Base-by-base conservation (phyloP, 2,329 filamentous ascomycete species). In the Neonectria faginata region DNA sequence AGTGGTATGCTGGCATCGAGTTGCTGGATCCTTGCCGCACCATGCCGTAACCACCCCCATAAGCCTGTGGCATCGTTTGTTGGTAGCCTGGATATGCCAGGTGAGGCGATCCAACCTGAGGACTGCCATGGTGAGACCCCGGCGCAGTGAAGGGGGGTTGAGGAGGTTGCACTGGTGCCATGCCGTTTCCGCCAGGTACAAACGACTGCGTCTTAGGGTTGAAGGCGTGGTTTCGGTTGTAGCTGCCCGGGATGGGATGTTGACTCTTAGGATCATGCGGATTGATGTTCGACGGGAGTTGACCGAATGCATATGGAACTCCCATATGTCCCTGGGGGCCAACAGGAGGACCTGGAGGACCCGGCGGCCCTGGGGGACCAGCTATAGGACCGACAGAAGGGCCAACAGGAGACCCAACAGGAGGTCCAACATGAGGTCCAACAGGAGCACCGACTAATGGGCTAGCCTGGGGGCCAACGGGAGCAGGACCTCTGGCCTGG, bases 151-250 rank as follows among this genome's bases (percentile, higher is more conserved):
- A 88, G 1, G 82, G 81, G 16, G 81, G 81, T 65, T 83, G 80
- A 6, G 83, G 80, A 33, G 80, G 80, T 44, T 83, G 84, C 68
- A 84, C 81, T 3, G 84, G 80, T 31, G 81, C 79, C 76, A 86
- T 83, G 27, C 82, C 81, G 67, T 79, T 83, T 65, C 87, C 75
- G 18, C 80, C 78, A 51, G 95, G 95, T 25, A 97, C 88, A 78
- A 98, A 97, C 0, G 94, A 92, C 75, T 97, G 92, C 16, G 92
- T 97, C 80, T 97, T 94, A 1, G 94, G 95, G 75, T 97, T 97
- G 82, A 98, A 97, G 12, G 91, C 89, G 72, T 93, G 92, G 56
- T 80, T 80, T 62, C 94, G 87, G 75, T 92, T 93, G 70, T 88
- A 97, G 79, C 91, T 96, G 39, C 93, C 93, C 14, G 93, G 92